A percentile compares a stretch with the other conserved stretches of the same genome.
phyloP scores from a whole-genome alignment of 2,329 filamentous ascomycete species.

The Aspergillus vadensis region DNA sequence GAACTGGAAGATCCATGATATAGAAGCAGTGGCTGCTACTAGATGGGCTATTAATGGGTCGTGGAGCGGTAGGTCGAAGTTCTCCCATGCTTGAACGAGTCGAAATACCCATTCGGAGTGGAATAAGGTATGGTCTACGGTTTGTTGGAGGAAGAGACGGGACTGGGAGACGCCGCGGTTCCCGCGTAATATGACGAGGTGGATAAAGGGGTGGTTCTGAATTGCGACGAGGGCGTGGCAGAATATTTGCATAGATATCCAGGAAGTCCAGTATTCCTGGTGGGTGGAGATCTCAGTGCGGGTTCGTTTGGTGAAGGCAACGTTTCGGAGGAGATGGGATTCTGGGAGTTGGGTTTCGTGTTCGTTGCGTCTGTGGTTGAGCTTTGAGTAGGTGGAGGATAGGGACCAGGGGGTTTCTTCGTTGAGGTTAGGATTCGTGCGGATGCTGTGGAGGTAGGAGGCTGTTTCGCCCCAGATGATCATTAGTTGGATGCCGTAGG shows the following conservation, averaged over 20 bases:
- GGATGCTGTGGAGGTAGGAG: constrained; percentile 1
- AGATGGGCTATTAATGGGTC: constrained; percentile 11
- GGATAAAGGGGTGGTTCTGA: constrained; percentile 11
- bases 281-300: neutral
- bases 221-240: constrained; percentile 7
- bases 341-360: constrained; percentile 6
- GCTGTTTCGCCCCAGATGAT: constrained; percentile 7
- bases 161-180: neutral
- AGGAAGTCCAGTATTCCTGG: constrained; percentile 8
- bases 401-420: constrained; percentile 12
- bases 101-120: constrained; percentile 13
- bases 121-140: constrained; percentile 12
- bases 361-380: constrained; percentile 2
- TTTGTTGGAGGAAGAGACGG: constrained; percentile 10
- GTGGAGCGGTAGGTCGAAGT: neutral
- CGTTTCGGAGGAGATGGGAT: constrained; percentile 8
- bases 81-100: neutral
- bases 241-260: constrained; percentile 7
- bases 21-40: constrained; percentile 7
- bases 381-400: constrained; percentile 1
- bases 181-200: neutral
- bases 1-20: constrained; percentile 15
- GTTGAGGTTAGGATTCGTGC: neutral
- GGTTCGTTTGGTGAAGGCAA: constrained; percentile 1
- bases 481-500: constrained; percentile 6